Evolutionary conservation across 2,329 filamentous ascomycete genomes (phyloP).

Genomic region (Trichophaea hybrida): DNA sequence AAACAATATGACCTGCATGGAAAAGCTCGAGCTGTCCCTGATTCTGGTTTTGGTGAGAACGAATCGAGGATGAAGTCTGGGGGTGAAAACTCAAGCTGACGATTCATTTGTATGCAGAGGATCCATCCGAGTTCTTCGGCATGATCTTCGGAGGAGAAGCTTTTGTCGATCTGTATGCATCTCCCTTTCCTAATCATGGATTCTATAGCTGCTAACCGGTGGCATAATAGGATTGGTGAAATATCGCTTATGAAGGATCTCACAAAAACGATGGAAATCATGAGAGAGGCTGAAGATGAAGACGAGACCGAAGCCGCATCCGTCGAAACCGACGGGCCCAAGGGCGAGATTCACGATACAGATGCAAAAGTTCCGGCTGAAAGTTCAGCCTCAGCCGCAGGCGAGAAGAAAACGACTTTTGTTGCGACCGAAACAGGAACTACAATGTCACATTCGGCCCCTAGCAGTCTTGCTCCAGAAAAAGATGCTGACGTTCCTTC

Average conservation of each 20-base stretch:
- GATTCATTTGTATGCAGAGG: conserved; percentile 39
- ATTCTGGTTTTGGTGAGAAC: conserved; percentile 60
- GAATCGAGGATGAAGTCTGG: not conserved
- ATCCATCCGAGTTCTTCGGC: conserved; percentile 93
- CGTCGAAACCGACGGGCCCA: conserved; percentile 36
- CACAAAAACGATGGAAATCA: conserved; percentile 96
- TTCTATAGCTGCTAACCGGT: not conserved
- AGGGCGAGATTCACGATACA: conserved; percentile 25
- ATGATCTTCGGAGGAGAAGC: conserved; percentile 97
- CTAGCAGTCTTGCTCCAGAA: not conserved
- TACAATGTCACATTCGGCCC: not conserved
- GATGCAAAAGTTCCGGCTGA: conserved; percentile 16
- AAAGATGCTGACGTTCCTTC: conserved; percentile 12
- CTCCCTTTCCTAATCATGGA: not conserved
- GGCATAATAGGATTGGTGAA: conserved; percentile 57
- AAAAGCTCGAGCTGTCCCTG: conserved; percentile 83
- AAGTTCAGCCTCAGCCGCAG: conserved; percentile 27
- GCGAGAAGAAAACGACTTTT: conserved; percentile 28
- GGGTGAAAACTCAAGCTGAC: not conserved
- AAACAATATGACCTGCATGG: conserved; percentile 93
- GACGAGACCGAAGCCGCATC: conserved; percentile 43
- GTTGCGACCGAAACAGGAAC: conserved; percentile 35
- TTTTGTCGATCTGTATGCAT: conserved; percentile 58
- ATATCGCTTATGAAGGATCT: conserved; percentile 98
- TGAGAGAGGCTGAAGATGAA: conserved; percentile 65